Base-by-base conservation (phyloP, 352 stramenopile genomes). In the Lagenidium sp. region DNA sequence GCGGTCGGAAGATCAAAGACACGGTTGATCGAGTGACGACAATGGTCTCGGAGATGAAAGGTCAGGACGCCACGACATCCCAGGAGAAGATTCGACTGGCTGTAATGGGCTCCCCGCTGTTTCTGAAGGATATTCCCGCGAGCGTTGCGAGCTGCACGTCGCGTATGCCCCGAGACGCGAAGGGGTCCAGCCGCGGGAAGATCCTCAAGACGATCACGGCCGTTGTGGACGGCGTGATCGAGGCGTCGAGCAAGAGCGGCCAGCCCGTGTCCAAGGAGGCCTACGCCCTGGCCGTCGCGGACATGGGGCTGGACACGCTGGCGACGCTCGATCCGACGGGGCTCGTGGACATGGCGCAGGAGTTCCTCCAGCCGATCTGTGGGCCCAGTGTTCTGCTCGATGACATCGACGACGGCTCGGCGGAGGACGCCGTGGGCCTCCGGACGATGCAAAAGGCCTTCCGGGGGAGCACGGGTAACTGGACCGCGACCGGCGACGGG, bases 301-400 rank as follows among this genome's bases (percentile, higher is more conserved):
- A 73, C 32, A 51, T 73, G 25, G 65, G 50, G 1, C 49, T 70
- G 6, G 47, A 50, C 16, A 46, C 22, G 1, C 32, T 79, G n/a
- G 37, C 53, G 41, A 47, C 38, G 3, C 51, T 77, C 21, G 66
- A 79, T 44, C 61, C 63, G 1, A 71, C 63, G 1, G 53, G 63
- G 6, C 63, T 78, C 21, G 48, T 49, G 0, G 55, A 60, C 31
- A 60, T 78, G 60, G 34, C 63, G 4, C 49, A 55, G 3, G 50
- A 74, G 31, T 78, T 68, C 37, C 41, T 78, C 7, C 60, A 78
- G 31, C 60, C 63, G 22, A 67, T 67, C 5, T 67, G 57, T 28
- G 57, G 57, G 7, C 57, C 57, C 1, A 67, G 53, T 0, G 31
- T 42, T 0, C 54, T 60, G 21, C 20, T 67, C 2, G 53, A 53